A percentile compares a stretch with the other conserved stretches of the same genome.
These are phyloP conservation scores for Lepraria neglecta DNA, from an alignment of 495 filamentous ascomycete species.

Conservation along the genomic window DNA sequence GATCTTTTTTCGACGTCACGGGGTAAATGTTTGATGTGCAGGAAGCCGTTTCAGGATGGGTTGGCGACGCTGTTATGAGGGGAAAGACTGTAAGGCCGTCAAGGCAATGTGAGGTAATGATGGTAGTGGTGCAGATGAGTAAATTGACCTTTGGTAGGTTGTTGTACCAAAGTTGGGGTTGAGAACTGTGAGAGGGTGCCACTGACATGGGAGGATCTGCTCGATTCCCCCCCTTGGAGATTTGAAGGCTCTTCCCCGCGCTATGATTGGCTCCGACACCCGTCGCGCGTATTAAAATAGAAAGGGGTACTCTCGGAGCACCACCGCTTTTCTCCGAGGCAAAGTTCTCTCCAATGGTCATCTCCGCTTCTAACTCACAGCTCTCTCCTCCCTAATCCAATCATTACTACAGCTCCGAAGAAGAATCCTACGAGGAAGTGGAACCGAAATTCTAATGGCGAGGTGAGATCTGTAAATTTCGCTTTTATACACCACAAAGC, in stretches of 20 bases:
- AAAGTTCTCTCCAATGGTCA: not conserved
- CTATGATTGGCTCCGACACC: not conserved
- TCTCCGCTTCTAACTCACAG: not conserved
- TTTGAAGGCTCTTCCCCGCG: conserved; percentile 1
- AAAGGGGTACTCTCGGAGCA: conserved; percentile 8
- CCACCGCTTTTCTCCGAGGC: not conserved
- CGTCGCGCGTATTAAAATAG: conserved; percentile 2
- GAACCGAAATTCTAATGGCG: not conserved
- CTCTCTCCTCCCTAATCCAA: not conserved
- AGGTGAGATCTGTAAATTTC: not conserved
- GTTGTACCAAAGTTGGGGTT: not conserved
- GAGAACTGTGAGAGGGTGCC: conserved; percentile 5
- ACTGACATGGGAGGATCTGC: conserved; percentile 4
- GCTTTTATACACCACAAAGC: not conserved
- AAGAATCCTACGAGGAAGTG: not conserved
- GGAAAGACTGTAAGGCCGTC: not conserved
- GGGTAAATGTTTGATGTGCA: conserved; percentile 16
- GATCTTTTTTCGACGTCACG: not conserved
- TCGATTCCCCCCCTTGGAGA: conserved; percentile 4
- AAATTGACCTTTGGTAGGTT: not conserved
- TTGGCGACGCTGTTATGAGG: not conserved
- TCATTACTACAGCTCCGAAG: not conserved
- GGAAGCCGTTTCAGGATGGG: conserved; percentile 15
- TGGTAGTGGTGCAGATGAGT: not conserved
- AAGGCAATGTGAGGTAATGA: conserved; percentile 1